Evolutionary conservation across 1,284 basidiomycete species (phyloP), one percentile per base, ranked within the genome.

Genomic region (Cryptococcus floricola): DNA sequence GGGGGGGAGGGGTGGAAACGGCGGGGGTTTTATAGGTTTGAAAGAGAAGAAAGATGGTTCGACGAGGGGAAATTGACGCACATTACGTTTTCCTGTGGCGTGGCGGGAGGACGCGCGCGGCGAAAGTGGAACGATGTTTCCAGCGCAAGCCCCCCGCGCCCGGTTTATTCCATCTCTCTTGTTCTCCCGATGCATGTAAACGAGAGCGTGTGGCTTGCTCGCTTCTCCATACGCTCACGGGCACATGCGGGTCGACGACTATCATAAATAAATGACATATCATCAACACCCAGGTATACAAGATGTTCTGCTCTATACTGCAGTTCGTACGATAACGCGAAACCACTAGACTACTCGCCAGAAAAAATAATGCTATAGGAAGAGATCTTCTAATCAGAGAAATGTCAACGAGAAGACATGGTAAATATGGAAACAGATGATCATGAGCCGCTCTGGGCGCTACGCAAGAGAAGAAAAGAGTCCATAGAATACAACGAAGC

Each of bases 1-100:
- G 39, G 14, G 8, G 42, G 43, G 38, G 23, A 39, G 31, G n/a
- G 18, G 43, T 31, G 19, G 18, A 25, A 31, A 50, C 44, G 25
- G 5, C 31, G 31, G 31, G 31, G 31, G 10, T 34, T 34, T 13
- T 25, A 28, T 10, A 45, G 41, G 37, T 38, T 23, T 39, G 39
- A 48, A 54, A 58, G 49, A 16, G 37, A 18, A 37, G 10, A n/a
- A 54, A 48, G 37, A 44, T 58, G 57, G 53, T 58, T 58, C 53
- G 53, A 58, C 37, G 44, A 52, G 16, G 12, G 39, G 39, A 50
- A 46, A 25, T 23, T 12, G 7, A 46, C 23, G 41, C 31, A 34
- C 31, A 34, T 34, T 34, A 34, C 31, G 31, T 4, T 34, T 34
- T 7, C 10, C 31, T 8, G 31, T 10, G 31, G 31, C 31, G n/a